Conservation (phyloP, 1,284 basidiomycete species). For the Cystobasidiaceae sp. region DNA sequence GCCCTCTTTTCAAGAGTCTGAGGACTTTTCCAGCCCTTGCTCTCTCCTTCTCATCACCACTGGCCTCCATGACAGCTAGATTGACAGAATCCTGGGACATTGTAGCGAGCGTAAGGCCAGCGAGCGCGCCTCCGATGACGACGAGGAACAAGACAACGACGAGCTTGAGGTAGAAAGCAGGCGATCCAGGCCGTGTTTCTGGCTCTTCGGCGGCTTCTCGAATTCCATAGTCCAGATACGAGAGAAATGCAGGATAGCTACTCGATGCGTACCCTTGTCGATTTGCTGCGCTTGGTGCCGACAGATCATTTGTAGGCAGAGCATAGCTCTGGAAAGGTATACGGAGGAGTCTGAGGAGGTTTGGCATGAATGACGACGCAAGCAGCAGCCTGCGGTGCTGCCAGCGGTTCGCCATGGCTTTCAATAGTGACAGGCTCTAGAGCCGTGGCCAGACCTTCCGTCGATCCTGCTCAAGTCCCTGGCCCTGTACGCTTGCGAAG, state of each 20-base stretch:
- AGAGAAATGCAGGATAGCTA: not conserved
- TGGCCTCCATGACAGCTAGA: slow-evolving; percentile 72
- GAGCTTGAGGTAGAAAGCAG: slow-evolving; percentile 61
- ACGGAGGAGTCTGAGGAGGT: slow-evolving; percentile 10
- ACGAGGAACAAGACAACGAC: slow-evolving; percentile 54
- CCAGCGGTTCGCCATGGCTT: not conserved
- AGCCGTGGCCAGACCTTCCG: too few relatives aligned
- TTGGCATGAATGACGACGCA: slow-evolving; percentile 14
- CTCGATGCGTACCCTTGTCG: too few relatives aligned
- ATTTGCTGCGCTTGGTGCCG: too few relatives aligned
- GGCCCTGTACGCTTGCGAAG: too few relatives aligned
- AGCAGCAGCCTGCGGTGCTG: not conserved
- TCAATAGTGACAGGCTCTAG: too few relatives aligned
- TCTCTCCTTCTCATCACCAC: slow-evolving; percentile 68
- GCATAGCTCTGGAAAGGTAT: slow-evolving; percentile 6
- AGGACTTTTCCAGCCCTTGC: slow-evolving; percentile 69
- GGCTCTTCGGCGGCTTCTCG: slow-evolving; percentile 3
- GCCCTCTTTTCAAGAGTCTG: slow-evolving; percentile 67
- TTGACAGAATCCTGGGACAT: slow-evolving; percentile 91
- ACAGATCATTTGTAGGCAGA: slow-evolving; percentile 7
- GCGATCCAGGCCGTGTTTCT: slow-evolving; percentile 34
- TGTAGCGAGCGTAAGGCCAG: slow-evolving; percentile 61
- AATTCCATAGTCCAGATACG: slow-evolving; percentile 12
- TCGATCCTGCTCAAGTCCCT: too few relatives aligned
- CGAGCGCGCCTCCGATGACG: slow-evolving; percentile 29